Base-by-base conservation (phyloP, 2,329 filamentous ascomycete genomes). In the Amauroascus verrucosus region DNA sequence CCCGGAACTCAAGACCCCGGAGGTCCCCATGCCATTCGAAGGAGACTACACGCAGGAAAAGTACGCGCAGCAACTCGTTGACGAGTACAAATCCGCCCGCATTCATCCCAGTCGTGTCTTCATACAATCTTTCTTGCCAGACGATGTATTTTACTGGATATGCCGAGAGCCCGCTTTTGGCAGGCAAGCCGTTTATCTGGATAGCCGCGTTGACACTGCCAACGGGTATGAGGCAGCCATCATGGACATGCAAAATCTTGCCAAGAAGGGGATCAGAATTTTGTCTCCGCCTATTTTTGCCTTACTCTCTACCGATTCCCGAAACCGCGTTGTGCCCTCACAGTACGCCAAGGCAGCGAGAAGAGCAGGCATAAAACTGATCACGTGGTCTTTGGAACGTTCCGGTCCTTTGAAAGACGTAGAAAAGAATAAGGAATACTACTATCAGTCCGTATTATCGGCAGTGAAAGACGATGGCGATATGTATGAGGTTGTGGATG, bases 301-400 rank as follows among this genome's bases (percentile, higher is more conserved):
- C 56, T 75, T 86, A 18, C 75, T 85, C 9, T 70, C 75, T 0
- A 66, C 76, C 24, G 70, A 70, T 28, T 68, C 72, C 22, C 68
- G 74, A 3, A 74, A 75, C 56, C 74, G 75, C 41, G 54, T 60
- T 14, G 54, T 84, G 5, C 80, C 83, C 3, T 83, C 79, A 43
- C 70, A 69, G 37, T 88, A 87, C 59, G 83, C 84, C 3, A 70
- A 68, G 43, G 73, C 73, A 46, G 82, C 81, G 18, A 81, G 80
- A 63, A 70, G 77, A 58, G 75, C 81, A 6, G 81, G 80, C 0
- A 69, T 87, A 41, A 75, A 83, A 47, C 79, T 87, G 56, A 76
- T 86, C 40, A 77, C 82, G 0, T 88, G 84, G 84, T 80, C 77
- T 6, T 75, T 86, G 44, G 84, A 88, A 68, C 76, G 84, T 28